Conservation (phyloP, 805 yeast genomes). For the Candida wancherniae region DNA sequence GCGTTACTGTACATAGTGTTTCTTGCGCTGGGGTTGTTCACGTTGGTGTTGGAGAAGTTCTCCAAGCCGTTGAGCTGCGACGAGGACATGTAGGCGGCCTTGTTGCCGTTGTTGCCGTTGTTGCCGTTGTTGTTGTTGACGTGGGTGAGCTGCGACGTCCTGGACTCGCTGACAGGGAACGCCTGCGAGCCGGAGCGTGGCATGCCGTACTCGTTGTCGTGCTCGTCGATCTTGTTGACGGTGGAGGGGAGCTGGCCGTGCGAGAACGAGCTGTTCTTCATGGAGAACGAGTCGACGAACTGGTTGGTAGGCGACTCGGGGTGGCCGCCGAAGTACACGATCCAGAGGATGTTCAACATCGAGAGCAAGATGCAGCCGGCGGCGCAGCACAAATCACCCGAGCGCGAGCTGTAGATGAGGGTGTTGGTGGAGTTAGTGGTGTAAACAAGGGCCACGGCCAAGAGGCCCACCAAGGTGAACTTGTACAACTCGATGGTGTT, state of each 20-base stretch:
- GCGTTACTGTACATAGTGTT: slow-evolving; percentile 14
- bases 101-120: slow-evolving; percentile 28
- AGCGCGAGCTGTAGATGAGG: slow-evolving; percentile 59
- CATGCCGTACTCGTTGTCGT: slow-evolving; percentile 22
- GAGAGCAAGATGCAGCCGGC: slow-evolving; percentile 87
- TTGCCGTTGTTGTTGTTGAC: too few species aligned
- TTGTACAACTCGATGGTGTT: slow-evolving; percentile 69
- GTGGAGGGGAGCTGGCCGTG: slow-evolving; percentile 32
- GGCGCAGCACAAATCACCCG: slow-evolving; percentile 75
- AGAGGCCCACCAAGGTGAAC: slow-evolving; percentile 48
- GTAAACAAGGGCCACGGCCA: slow-evolving; percentile 75
- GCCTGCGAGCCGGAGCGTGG: slow-evolving; percentile 16
- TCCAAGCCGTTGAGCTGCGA: slow-evolving; percentile 60
- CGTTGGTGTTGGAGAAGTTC: slow-evolving; percentile 40
- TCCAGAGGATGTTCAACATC: slow-evolving; percentile 80
- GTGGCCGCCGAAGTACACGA: slow-evolving; percentile 85
- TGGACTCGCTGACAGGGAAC: slow-evolving; percentile 30
- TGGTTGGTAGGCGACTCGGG: slow-evolving; percentile 82
- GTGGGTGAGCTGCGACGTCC: slow-evolving; percentile 31
- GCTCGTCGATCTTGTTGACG: slow-evolving; percentile 17
- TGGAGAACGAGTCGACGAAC: slow-evolving; percentile 77
- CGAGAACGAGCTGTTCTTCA: slow-evolving; percentile 38
- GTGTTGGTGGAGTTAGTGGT: slow-evolving; percentile 79
- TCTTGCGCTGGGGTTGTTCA: slow-evolving; percentile 23
- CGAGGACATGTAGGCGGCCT: slow-evolving; percentile 43